phyloP scores from a whole-genome alignment of 2,329 filamentous ascomycete species.

The Knufia fluminis region DNA sequence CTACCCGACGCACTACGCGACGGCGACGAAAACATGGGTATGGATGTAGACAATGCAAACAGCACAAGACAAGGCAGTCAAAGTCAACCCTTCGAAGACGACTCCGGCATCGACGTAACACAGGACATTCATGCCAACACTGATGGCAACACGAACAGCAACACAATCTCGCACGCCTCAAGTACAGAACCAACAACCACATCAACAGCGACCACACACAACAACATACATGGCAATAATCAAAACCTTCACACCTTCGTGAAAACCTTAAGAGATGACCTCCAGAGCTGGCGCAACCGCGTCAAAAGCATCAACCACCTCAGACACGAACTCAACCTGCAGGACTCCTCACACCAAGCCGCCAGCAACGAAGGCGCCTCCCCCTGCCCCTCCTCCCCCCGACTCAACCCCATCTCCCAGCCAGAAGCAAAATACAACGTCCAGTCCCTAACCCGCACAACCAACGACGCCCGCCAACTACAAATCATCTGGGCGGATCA shows the following conservation, averaged over 20 bases:
- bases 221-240: not conserved
- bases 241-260: constrained; percentile 11
- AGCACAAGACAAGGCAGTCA: constrained; percentile 29
- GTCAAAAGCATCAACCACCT: constrained; percentile 15
- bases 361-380: constrained; percentile 5
- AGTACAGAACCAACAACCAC: too few relatives aligned
- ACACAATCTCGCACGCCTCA: not conserved
- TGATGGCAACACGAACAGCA: not conserved
- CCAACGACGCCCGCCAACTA: constrained; percentile 34
- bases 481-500: constrained; percentile 37
- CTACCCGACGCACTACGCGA: constrained; percentile 13
- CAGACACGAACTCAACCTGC: constrained; percentile 26
- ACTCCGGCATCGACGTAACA: constrained; percentile 35
- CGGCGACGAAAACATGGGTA: constrained; percentile 14
- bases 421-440: constrained; percentile 26
- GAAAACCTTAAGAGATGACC: constrained; percentile 12
- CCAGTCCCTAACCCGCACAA: constrained; percentile 27
- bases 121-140: constrained; percentile 26
- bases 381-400: not conserved
- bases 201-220: not conserved
- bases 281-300: constrained; percentile 10
- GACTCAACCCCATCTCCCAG: not conserved
- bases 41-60: constrained; percentile 14
- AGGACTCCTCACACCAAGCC: constrained; percentile 7
- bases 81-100: constrained; percentile 30